Conservation (phyloP, 805 yeast genomes). For the Candida michaelii region DNA sequence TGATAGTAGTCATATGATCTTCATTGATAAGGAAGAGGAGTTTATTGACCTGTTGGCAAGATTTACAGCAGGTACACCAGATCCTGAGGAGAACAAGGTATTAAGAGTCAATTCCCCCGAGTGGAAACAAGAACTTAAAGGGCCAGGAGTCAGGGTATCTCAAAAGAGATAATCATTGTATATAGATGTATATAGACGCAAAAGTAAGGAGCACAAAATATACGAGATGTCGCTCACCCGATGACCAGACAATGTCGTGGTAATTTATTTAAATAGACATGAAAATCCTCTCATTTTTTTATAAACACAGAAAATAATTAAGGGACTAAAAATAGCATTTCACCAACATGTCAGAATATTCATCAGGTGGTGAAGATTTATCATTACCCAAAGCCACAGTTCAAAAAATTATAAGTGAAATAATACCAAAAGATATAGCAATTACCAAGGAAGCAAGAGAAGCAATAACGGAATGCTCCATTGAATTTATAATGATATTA, state of each 20-base stretch:
- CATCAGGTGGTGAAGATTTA: constrained; percentile 38
- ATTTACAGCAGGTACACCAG: background rate
- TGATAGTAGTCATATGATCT: constrained; percentile 40
- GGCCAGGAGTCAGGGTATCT: background rate
- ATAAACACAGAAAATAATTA: background rate
- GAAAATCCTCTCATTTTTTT: constrained; percentile 7
- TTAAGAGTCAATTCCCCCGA: background rate
- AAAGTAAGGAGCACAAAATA: background rate
- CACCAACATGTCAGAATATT: constrained; percentile 38
- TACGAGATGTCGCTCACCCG: background rate
- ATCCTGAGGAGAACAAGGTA: background rate
- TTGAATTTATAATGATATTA: constrained; percentile 91
- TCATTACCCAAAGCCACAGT: constrained; percentile 76
- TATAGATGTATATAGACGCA: no score
- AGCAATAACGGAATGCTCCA: constrained; percentile 92
- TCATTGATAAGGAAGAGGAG: constrained; percentile 12
- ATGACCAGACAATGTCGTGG: constrained; percentile 4
- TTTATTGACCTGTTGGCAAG: background rate
- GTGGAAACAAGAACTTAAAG: background rate
- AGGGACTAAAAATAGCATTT: background rate
- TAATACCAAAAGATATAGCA: constrained; percentile 82
- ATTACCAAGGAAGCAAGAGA: constrained; percentile 93
- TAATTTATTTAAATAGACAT: constrained; percentile 3
- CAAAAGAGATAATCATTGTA: background rate
- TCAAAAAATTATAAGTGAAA: constrained; percentile 89